Conservation (phyloP, 345 rosid genomes). For the Eucalyptus decipiens region DNA sequence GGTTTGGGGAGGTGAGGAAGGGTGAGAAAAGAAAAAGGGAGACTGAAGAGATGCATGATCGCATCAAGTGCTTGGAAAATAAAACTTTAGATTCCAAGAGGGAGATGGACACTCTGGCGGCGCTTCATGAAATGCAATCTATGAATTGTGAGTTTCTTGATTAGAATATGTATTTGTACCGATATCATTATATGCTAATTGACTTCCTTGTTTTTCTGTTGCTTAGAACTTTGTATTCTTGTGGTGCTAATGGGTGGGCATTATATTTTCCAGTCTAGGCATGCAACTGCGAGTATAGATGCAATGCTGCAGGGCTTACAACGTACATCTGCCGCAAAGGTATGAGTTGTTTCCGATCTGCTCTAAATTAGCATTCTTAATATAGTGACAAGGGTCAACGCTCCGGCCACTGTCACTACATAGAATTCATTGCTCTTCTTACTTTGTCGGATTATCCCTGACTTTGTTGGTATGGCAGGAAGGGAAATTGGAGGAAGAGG, state of each 20-base stretch:
- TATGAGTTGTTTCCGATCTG: no score
- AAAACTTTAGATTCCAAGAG: constrained; percentile 75
- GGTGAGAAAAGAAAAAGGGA: no score
- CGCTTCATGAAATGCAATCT: constrained; percentile 89
- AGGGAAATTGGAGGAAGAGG: constrained; percentile 3
- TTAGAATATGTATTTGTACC: background rate
- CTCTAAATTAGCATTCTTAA: no score
- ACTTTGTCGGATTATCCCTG: background rate
- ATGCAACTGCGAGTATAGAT: constrained; percentile 74
- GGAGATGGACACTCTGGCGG: constrained; percentile 85
- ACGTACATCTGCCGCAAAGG: constrained; percentile 33
- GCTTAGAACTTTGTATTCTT: background rate
- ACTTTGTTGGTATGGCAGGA: background rate
- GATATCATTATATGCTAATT: no score
- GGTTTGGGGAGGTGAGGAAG: no score
- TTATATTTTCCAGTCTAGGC: constrained; percentile 36
- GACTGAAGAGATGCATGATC: constrained; percentile 5
- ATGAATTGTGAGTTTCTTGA: constrained; percentile 10
- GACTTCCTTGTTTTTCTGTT: no score
- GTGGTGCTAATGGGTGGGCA: background rate
- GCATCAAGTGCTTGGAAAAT: constrained; percentile 82
- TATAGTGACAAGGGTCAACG: no score
- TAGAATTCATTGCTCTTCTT: no score
- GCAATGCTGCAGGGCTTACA: constrained; percentile 86
- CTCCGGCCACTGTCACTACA: no score